Conservation (phyloP, 2,329 filamentous ascomycete species). For the Diaporthe citri region DNA sequence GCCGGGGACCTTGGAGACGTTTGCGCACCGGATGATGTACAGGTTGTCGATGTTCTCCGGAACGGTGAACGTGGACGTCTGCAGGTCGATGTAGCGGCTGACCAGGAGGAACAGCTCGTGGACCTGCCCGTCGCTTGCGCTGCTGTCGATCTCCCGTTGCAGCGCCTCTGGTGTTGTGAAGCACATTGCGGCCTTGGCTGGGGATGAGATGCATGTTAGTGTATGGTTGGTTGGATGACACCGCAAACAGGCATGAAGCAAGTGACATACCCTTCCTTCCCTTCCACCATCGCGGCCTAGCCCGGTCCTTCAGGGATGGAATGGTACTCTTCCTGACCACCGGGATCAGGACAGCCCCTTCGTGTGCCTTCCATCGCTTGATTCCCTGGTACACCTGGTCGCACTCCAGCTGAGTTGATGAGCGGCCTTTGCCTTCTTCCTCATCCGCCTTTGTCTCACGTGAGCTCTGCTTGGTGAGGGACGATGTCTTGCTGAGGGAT, state of each 20-base stretch:
- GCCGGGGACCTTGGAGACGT: slow-evolving; percentile 7
- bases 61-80: slow-evolving; percentile 34
- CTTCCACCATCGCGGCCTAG: slow-evolving; percentile 40
- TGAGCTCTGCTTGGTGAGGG: slow-evolving; percentile 26
- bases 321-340: slow-evolving; percentile 34
- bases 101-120: slow-evolving; percentile 40
- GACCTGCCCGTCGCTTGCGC: slow-evolving; percentile 36
- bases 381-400: slow-evolving; percentile 38
- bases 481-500: not conserved
- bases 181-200: slow-evolving; percentile 39
- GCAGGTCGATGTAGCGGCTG: slow-evolving; percentile 38
- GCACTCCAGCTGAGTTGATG: slow-evolving; percentile 36
- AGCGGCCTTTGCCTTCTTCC: not conserved
- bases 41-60: slow-evolving; percentile 37
- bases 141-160: slow-evolving; percentile 37
- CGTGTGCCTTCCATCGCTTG: slow-evolving; percentile 39
- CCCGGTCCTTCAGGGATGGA: slow-evolving; percentile 18
- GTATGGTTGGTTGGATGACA: too few relatives aligned
- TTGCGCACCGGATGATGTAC: slow-evolving; percentile 40
- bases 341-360: slow-evolving; percentile 37
- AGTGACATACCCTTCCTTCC: slow-evolving; percentile 29
- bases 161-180: slow-evolving; percentile 36
- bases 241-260: too few relatives aligned
- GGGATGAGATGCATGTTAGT: not conserved
- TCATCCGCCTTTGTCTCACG: slow-evolving; percentile 20